These are phyloP conservation scores for Tetracladium marchalianum DNA, from an alignment of 495 filamentous ascomycete species.

Conservation along the genomic window DNA sequence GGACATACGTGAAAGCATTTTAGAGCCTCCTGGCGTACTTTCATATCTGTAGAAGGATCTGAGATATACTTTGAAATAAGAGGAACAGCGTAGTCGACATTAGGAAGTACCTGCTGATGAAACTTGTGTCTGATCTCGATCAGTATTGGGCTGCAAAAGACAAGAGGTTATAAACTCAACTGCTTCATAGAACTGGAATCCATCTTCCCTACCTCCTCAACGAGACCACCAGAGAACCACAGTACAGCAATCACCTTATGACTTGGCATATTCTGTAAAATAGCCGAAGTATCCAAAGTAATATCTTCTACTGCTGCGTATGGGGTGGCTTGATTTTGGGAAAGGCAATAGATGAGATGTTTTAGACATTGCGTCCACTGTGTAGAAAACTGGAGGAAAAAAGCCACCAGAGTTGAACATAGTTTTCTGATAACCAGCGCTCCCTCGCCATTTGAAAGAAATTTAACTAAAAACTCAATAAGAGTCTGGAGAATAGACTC, in stretches of 20 bases:
- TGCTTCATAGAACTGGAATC: constrained; percentile 47
- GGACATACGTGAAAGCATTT: constrained; percentile 47
- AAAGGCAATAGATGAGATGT: constrained; percentile 56
- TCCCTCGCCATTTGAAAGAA: constrained; percentile 47
- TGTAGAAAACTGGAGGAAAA: constrained; percentile 61
- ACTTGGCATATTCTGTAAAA: constrained; percentile 44
- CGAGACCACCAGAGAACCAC: constrained; percentile 64
- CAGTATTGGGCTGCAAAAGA: constrained; percentile 12
- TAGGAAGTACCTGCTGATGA: constrained; percentile 39
- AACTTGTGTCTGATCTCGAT: constrained; percentile 28
- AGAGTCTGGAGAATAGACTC: constrained; percentile 58
- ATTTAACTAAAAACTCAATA: constrained; percentile 53
- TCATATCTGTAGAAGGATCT: not conserved
- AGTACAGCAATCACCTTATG: constrained; percentile 48
- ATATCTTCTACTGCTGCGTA: constrained; percentile 39
- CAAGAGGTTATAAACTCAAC: constrained; percentile 25
- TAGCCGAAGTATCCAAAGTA: constrained; percentile 32
- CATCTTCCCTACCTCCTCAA: constrained; percentile 65
- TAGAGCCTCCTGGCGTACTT: constrained; percentile 39
- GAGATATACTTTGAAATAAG: constrained; percentile 30
- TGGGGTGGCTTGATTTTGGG: constrained; percentile 36
- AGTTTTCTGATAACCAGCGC: constrained; percentile 71
- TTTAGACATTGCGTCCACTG: constrained; percentile 60
- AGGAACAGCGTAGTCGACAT: constrained; percentile 37
- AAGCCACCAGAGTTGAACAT: constrained; percentile 69